Evolutionary conservation across 345 rosid species (phyloP), one percentile per base, ranked within the genome.

Genomic region (Cochlearia excelsa): DNA sequence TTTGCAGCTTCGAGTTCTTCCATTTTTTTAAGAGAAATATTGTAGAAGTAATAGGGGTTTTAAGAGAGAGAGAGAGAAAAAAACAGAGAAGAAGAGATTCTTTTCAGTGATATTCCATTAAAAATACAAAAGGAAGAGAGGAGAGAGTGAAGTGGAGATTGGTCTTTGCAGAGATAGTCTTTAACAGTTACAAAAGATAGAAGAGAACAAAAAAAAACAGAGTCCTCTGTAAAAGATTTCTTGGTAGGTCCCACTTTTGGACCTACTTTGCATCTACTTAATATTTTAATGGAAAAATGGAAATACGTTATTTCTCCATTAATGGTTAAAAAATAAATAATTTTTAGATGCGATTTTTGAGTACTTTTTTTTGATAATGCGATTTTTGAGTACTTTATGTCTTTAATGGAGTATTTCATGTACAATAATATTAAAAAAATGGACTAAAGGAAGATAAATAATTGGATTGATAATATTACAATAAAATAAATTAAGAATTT

Each of bases 1-100:
- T 74, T 80, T 10, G 84, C 84, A 59, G 72, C 78, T 72, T 80
- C 84, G 42, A 78, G 63, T 59, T 69, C 80, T 61, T 78, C 80
- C 87, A 80, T 29, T 61, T 31, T 43, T 43, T 59, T 55, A 16
- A 16, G 23, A 16, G 23, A 16, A 16, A 16, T 16, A 16, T 16
- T 16, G 23, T 16, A 16, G 23, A 16, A 16, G 23, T 16, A 16
- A 16, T 16, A 16, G 23, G 23, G 23, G 23, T 16, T 16, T 16
- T 16, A 16, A 16, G 23, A 16, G 23, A 16, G 23, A 16, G 23
- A 16, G 23, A 16, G 23, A 16, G 23, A 16, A 16, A 16, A 16
- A 16, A 16, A 16, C 23, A 16, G 23, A 16, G 23, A 16, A 16
- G 23, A 16, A 16, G 23, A 16, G 23, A 0, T 16, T 16, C 23